These are phyloP conservation scores for Oryza rufipogon DNA, from an alignment of 176 grass and related monocot genomes.

Conservation along the genomic window DNA sequence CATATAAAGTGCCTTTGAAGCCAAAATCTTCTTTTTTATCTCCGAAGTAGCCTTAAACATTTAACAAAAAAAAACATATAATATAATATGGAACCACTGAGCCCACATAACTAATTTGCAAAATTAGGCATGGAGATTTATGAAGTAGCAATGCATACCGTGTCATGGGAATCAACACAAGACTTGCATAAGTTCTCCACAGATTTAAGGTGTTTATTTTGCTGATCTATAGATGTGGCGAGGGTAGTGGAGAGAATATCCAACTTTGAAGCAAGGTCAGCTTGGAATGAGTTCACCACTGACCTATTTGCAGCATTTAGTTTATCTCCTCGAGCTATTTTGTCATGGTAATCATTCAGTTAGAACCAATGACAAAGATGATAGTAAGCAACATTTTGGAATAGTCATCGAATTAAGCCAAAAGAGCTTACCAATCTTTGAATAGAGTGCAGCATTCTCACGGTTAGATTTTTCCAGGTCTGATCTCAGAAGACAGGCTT, in stretches of 20 bases:
- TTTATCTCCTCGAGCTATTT: conserved; percentile 79
- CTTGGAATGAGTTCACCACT: conserved; percentile 78
- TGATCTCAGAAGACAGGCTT: conserved; percentile 84
- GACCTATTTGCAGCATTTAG: conserved; percentile 75
- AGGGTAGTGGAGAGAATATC: conserved; percentile 77
- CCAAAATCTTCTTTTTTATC: conserved; percentile 80
- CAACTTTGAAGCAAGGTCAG: conserved; percentile 72
- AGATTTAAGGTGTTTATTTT: conserved; percentile 77
- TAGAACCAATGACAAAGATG: not conserved
- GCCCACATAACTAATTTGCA: not conserved
- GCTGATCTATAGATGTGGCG: conserved; percentile 64
- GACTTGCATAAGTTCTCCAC: conserved; percentile 81
- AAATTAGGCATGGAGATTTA: conserved; percentile 22
- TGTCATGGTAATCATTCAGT: conserved; percentile 23
- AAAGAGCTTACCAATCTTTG: conserved; percentile 79
- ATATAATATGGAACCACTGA: not conserved
- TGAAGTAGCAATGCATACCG: conserved; percentile 50
- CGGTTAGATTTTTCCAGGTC: conserved; percentile 85
- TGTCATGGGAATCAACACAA: conserved; percentile 88
- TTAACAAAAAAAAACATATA: conserved; percentile 28
- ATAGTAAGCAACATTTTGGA: not conserved
- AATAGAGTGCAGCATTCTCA: conserved; percentile 80
- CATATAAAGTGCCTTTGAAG: conserved; percentile 75
- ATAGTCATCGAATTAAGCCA: not conserved
- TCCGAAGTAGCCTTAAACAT: conserved; percentile 64